Evolutionary conservation across 257 asterid genomes (phyloP).

Genomic region (Solanum raphanifolium): DNA sequence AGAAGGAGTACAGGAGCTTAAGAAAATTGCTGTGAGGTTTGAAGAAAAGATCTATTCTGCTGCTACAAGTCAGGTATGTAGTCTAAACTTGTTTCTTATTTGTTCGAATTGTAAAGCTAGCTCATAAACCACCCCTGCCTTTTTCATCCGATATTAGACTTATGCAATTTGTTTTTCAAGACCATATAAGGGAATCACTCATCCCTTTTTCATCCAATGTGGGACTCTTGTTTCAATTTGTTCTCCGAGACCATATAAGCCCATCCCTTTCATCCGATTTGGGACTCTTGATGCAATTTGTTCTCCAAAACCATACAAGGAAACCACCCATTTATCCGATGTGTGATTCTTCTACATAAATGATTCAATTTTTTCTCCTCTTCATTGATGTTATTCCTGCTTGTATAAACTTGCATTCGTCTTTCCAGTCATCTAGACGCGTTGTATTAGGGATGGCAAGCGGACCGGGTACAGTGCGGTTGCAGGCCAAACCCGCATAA

Average conservation of each 20-base stretch:
- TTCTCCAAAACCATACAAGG: background rate
- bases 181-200: background rate
- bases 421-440: too few relatives aligned
- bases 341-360: too few relatives aligned
- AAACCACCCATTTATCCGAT: background rate
- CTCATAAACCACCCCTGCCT: background rate
- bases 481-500: too few relatives aligned
- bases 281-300: background rate
- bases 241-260: too few relatives aligned
- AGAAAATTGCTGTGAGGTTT: constrained; percentile 73
- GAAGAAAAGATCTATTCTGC: constrained; percentile 77
- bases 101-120: background rate
- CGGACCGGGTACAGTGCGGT: too few relatives aligned
- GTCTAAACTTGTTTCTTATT: background rate
- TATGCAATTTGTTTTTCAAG: background rate
- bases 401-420: too few relatives aligned
- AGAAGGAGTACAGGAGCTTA: constrained; percentile 73
- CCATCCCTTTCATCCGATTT: background rate
- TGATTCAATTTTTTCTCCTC: too few relatives aligned
- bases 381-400: too few relatives aligned
- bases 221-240: too few relatives aligned
- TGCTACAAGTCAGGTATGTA: constrained; percentile 67
- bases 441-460: too few relatives aligned
- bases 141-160: background rate
- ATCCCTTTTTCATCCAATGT: too few relatives aligned